Evolutionary conservation across 2,329 filamentous ascomycete genomes (phyloP).

Genomic region (Truncatella angustata): DNA sequence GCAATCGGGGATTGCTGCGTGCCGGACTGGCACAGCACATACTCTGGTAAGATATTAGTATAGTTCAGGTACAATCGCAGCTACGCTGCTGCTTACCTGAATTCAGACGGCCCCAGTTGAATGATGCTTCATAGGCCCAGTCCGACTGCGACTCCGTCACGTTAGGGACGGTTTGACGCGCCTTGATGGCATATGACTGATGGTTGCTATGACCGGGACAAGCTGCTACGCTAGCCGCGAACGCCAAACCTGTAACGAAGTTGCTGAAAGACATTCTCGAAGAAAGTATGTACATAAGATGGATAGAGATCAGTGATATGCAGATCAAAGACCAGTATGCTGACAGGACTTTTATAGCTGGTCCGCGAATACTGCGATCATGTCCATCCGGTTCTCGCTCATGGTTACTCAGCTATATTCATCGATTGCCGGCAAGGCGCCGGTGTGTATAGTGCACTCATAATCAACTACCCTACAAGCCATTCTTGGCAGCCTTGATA

Average conservation of each 20-base stretch:
- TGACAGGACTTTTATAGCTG: too few relatives aligned
- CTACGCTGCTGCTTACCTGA: conserved; percentile 19
- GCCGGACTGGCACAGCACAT: conserved; percentile 44
- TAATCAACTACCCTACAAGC: too few relatives aligned
- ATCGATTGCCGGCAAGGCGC: too few relatives aligned
- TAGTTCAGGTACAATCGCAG: conserved; percentile 37
- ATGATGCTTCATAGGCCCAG: conserved; percentile 35
- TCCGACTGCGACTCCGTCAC: background rate
- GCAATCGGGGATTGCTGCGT: conserved; percentile 49
- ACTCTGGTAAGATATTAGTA: conserved; percentile 20
- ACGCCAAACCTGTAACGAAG: background rate
- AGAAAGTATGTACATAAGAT: too few relatives aligned
- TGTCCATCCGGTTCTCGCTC: too few relatives aligned
- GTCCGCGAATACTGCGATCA: too few relatives aligned
- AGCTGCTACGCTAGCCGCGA: background rate
- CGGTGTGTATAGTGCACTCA: too few relatives aligned
- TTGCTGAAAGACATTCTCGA: background rate
- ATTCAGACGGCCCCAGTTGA: conserved; percentile 37
- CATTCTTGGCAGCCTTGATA: too few relatives aligned
- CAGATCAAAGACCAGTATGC: too few relatives aligned
- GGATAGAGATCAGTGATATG: too few relatives aligned
- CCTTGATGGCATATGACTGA: background rate
- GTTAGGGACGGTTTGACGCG: background rate
- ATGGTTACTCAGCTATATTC: too few relatives aligned
- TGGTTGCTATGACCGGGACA: background rate